Conservation (phyloP, 345 rosid genomes). For the Trapa bicornis region DNA sequence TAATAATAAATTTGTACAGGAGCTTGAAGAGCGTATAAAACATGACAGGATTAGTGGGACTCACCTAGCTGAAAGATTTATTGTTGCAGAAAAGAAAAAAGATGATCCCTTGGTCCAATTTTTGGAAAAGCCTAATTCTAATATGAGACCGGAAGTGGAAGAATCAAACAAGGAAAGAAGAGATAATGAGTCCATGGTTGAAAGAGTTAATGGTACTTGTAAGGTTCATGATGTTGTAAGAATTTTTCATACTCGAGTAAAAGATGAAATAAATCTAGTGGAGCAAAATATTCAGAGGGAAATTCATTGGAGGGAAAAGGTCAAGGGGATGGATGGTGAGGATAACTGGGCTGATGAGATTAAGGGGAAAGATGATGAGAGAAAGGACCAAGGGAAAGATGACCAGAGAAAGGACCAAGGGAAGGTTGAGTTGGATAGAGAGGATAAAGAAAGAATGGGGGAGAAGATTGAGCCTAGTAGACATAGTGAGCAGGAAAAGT, state of each 20-base stretch:
- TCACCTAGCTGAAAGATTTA: conserved; percentile 20
- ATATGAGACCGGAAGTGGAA: conserved; percentile 15
- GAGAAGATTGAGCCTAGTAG: conserved; percentile 16
- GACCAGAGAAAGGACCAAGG: too few species aligned
- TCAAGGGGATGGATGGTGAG: conserved; percentile 22
- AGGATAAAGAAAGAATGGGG: conserved; percentile 18
- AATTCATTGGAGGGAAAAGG: conserved; percentile 17
- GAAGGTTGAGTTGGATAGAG: conserved; percentile 24
- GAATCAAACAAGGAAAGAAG: conserved; percentile 23
- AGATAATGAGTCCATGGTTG: conserved; percentile 19
- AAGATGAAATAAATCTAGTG: conserved; percentile 14
- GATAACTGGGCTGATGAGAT: conserved; percentile 17
- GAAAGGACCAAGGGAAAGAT: conserved; percentile 23
- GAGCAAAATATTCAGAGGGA: conserved; percentile 12
- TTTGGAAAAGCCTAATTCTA: conserved; percentile 12
- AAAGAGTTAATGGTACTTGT: conserved; percentile 18
- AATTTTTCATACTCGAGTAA: conserved; percentile 16
- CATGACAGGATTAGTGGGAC: conserved; percentile 22
- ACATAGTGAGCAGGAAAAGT: conserved; percentile 15
- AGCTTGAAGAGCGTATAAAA: conserved; percentile 24
- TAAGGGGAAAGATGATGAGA: conserved; percentile 10
- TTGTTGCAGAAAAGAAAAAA: conserved; percentile 15
- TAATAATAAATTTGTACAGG: conserved; percentile 26
- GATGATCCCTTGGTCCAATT: conserved; percentile 21
- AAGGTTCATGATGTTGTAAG: conserved; percentile 15